Conservation (phyloP, 1,284 basidiomycete genomes). For the Marasmius tenuissimus region DNA sequence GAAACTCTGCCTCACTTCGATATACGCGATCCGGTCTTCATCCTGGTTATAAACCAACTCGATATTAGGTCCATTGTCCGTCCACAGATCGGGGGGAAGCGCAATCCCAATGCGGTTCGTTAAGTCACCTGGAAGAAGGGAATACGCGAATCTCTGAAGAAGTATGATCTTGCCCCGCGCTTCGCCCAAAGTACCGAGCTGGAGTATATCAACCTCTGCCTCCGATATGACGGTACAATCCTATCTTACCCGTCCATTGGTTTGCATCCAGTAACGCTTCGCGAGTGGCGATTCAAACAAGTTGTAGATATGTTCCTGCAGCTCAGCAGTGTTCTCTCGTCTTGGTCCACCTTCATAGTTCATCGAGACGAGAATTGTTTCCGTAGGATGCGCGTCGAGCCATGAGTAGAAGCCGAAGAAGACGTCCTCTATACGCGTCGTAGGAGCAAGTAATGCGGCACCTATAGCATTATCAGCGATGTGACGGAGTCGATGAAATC, state of each 20-base stretch:
- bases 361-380: constrained; percentile 43
- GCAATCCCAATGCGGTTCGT: constrained; percentile 39
- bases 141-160: constrained; percentile 40
- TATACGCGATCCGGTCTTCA: constrained; percentile 35
- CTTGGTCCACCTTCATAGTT: constrained; percentile 42
- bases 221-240: not conserved
- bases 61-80: constrained; percentile 39
- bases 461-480: constrained; percentile 20
- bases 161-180: constrained; percentile 46
- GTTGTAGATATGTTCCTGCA: constrained; percentile 34
- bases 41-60: constrained; percentile 38
- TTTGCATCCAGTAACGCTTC: constrained; percentile 37
- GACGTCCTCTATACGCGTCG: constrained; percentile 41
- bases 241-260: constrained; percentile 31
- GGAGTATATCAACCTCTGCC: not conserved
- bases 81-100: constrained; percentile 38
- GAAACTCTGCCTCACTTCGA: constrained; percentile 29
- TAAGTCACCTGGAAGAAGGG: constrained; percentile 32
- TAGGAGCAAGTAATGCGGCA: constrained; percentile 38
- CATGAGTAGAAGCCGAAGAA: constrained; percentile 44
- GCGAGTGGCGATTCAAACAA: constrained; percentile 32
- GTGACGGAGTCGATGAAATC: not conserved
- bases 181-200: constrained; percentile 38
- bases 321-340: constrained; percentile 33
- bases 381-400: constrained; percentile 43